phyloP scores from a whole-genome alignment of 306 rosid species.

The Carpinus fangiana region DNA sequence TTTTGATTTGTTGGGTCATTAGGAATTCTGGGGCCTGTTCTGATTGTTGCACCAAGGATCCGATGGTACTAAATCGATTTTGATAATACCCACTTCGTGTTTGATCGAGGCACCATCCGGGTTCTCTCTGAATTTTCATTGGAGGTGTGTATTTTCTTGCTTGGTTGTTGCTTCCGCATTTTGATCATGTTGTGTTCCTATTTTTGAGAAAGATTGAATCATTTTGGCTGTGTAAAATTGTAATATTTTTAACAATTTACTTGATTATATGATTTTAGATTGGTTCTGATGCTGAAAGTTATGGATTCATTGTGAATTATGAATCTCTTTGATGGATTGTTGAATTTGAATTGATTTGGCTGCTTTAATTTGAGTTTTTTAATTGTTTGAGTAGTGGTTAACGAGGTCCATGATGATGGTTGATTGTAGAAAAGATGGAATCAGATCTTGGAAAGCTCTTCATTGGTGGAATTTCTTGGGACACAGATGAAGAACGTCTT shows the following conservation, averaged over 20 bases:
- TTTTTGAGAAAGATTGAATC: constrained; percentile 30
- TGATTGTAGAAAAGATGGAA: constrained; percentile 67
- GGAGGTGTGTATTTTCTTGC: constrained; percentile 40
- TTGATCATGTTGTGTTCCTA: constrained; percentile 43
- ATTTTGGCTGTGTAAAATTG: constrained; percentile 23
- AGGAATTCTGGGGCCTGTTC: constrained; percentile 45
- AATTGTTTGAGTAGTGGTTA: constrained; percentile 32
- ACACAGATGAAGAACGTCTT: constrained; percentile 91
- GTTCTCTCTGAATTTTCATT: constrained; percentile 57
- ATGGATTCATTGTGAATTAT: constrained; percentile 30
- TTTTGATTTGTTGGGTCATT: constrained; percentile 24
- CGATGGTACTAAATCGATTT: constrained; percentile 63
- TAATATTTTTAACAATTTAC: constrained; percentile 10
- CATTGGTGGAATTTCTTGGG: constrained; percentile 99
- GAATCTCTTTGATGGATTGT: constrained; percentile 17
- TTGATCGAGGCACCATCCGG: constrained; percentile 59
- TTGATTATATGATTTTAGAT: constrained; percentile 28
- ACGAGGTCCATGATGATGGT: constrained; percentile 34
- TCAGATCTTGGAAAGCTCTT: constrained; percentile 97
- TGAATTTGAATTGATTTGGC: constrained; percentile 23
- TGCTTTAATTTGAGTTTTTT: constrained; percentile 34
- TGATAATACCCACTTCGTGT: constrained; percentile 50
- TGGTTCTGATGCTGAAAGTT: constrained; percentile 35
- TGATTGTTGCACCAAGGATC: constrained; percentile 58
- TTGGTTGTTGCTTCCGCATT: constrained; percentile 54